Evolutionary conservation across 1,139 yeast species (phyloP), one percentile per base, ranked within the genome.

Genomic region (Suhomyces bribrorum): DNA sequence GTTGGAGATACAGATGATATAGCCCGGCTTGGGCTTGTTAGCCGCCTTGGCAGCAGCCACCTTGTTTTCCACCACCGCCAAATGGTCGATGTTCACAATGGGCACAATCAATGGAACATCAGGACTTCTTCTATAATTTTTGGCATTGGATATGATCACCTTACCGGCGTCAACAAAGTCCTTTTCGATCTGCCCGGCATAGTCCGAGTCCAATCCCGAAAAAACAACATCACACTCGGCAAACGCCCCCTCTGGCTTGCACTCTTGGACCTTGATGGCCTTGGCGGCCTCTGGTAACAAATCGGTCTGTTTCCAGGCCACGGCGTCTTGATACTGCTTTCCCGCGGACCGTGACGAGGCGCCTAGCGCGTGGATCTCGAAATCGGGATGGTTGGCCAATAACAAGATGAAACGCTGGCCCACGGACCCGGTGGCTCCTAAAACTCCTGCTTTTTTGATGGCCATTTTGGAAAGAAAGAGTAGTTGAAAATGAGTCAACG

Each of bases 341-440:
- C 98, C 98, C 13, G 97, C 96, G 14, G 97, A 88, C 59, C 97
- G 81, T 24, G 87, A 60, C 15, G 97, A 88, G 5, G 99, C 99
- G 46, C 98, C 98, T 46, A 92, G 73, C 5, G 81, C 94, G 44
- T 79, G 76, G 40, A 92, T 67, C 61, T 87, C 89, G 56, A 94
- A 89, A 46, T 88, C 88, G 24, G 97, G 97, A 60, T 92, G 97
- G 46, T 86, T 69, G 2, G 90, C 79, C 48, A 92, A 75, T 39
- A 92, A 74, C 40, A 90, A 73, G 48, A 92, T 90, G 61, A 92
- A 92, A 55, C 98, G 78, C 67, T 92, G 99, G 38, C 99, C 99
- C 32, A 92, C 99, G 29, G 96, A 84, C 36, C 97, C 98, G 15
- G 97, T 90, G 52, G 97, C 97, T 38, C 98, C 98, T 49, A 92